Percentiles rank a stretch among this genome's conserved stretches.
Conservation (phyloP, 202 grass and related monocot genomes). For the Sporobolus alterniflorus region DNA sequence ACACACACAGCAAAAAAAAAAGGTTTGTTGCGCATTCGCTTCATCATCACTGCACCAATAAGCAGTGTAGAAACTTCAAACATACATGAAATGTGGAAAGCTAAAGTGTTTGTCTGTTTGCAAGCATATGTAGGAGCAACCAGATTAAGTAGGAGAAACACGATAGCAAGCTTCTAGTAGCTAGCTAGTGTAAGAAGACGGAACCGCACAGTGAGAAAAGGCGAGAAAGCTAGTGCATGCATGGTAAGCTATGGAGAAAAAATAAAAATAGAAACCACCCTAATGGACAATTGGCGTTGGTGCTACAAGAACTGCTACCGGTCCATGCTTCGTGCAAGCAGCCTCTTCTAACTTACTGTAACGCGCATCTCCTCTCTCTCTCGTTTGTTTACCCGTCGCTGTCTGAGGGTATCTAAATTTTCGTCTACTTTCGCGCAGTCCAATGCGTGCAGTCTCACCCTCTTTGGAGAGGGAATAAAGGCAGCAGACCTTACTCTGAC, state of each 20-base stretch:
- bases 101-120: conserved; percentile 23
- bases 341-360: not conserved
- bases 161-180: not conserved
- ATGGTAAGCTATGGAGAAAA: no score
- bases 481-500: conserved; percentile 27
- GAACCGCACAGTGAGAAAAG: not conserved
- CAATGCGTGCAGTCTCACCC: conserved; percentile 58
- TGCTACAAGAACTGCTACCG: not conserved
- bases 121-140: not conserved
- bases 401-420: conserved; percentile 88
- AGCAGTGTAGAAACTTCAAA: not conserved
- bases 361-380: not conserved
- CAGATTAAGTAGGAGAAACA: conserved; percentile 12
- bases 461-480: conserved; percentile 78
- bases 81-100: conserved; percentile 1
- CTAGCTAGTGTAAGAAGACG: not conserved
- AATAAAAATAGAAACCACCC: no score
- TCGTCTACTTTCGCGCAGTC: conserved; percentile 69
- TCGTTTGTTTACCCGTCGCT: conserved; percentile 57
- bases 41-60: not conserved
- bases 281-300: not conserved
- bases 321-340: not conserved
- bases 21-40: not conserved
- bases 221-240: no score
- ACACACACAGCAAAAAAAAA: not conserved